Percentiles rank a stretch among this genome's conserved stretches.
Evolutionary conservation across 345 rosid genomes (phyloP).

Genomic region (Citrus sp.): DNA sequence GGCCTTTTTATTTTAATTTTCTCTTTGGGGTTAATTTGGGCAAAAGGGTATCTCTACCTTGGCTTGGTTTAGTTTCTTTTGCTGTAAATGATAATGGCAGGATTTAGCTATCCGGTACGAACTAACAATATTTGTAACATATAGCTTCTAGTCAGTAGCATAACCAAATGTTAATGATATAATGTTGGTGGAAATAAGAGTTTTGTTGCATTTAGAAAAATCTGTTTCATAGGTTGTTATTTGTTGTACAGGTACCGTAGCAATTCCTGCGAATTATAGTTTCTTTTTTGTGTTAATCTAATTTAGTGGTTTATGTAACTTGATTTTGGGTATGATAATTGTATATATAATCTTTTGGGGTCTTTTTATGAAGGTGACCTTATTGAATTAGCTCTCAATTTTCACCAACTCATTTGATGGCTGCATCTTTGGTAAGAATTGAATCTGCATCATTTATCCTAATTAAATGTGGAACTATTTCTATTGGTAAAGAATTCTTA

Average conservation of each 20-base stretch:
- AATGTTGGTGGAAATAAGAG: not conserved
- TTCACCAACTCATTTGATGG: constrained; percentile 1
- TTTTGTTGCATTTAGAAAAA: not conserved
- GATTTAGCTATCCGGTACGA: not conserved
- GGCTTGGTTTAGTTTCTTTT: not conserved
- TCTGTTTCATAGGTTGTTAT: not conserved
- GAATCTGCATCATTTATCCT: not conserved
- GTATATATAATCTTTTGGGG: not conserved
- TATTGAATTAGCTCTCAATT: not conserved
- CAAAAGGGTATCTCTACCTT: too few species aligned
- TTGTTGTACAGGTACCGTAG: not conserved
- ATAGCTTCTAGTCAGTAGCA: not conserved
- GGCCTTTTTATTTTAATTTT: not conserved
- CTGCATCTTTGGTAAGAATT: constrained; percentile 15
- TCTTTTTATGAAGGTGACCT: not conserved
- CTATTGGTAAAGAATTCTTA: not conserved
- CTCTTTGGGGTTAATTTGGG: not conserved
- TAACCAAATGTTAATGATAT: not conserved
- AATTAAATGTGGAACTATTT: not conserved
- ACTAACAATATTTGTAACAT: not conserved
- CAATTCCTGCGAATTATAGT: not conserved
- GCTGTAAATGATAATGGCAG: not conserved
- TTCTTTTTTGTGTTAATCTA: not conserved
- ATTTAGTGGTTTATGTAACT: not conserved
- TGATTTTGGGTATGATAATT: not conserved